Base-by-base conservation (phyloP, 257 asterid species). In the Gentiana straminea region DNA sequence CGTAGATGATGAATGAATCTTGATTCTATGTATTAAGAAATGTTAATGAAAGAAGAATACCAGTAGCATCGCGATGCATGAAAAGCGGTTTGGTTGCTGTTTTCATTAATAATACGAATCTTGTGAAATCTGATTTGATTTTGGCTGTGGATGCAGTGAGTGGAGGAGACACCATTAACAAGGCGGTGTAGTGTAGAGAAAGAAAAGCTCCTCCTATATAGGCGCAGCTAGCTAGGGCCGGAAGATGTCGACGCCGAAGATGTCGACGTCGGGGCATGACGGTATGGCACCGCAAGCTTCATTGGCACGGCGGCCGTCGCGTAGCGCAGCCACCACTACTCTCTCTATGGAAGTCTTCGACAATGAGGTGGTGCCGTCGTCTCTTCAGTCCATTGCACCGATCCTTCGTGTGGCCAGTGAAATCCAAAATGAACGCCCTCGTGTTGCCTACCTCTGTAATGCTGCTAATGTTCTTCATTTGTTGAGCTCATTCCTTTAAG, bases 271-370 rank as follows among this genome's bases (percentile, higher is more conserved):
- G 13, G 86, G 79, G 7, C 72, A 63, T 58, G 69, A 74, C 45
- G 7, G 58, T 7, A 51, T 72, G 61, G 76, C 45, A 48, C 50
- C 47, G 34, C 73, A 51, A 46, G 75, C 87, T 65, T 41, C 91
- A 33, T 71, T 91, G 64, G 67, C 81, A 46, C 74, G 97, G 65
- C 79, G 88, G 53, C 81, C 97, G 32, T 91, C 98, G 4, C 91
- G 98, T 12, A 82, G 97, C 54, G 90, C 89, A 8, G 86, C 98
- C 63, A 80, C 81, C 54, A 87, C 98, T 6, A 73, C 83, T 43
- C 80, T 87, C 71, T 84, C 98, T 1, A 78, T 81, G 90, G 98
- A 91, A 68, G 98, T 91, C 6, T 91, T 91, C 61, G 97, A 91
- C 63, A 87, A 77, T 7, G 98, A 91, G 78, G 97, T 91, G 33